A percentile compares a stretch with the other conserved stretches of the same genome.
These are phyloP conservation scores for Pseudogymnoascus sp. DNA, from an alignment of 2,329 filamentous ascomycete genomes.

Conservation along the genomic window DNA sequence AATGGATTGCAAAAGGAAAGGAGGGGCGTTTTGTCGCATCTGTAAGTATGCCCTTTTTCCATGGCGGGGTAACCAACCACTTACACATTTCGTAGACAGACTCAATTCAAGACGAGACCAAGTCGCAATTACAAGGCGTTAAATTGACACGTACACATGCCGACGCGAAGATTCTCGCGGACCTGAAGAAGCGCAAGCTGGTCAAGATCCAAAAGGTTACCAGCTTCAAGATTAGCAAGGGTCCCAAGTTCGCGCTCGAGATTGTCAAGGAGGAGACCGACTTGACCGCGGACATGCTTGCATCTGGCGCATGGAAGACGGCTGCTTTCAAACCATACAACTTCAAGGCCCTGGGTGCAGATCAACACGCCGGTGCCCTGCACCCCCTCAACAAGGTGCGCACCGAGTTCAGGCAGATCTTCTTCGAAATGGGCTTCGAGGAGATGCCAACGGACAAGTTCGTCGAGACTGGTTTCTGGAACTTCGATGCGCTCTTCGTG, in stretches of 20 bases:
- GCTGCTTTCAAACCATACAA: constrained; percentile 81
- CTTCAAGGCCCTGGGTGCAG: constrained; percentile 58
- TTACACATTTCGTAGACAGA: constrained; percentile 42
- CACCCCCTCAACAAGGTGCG: constrained; percentile 87
- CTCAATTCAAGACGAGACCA: constrained; percentile 71
- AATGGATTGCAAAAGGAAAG: constrained; percentile 59
- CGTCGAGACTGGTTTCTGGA: constrained; percentile 98
- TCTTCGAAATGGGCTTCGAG: constrained; percentile 98
- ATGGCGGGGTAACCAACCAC: background rate
- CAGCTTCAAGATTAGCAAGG: constrained; percentile 76
- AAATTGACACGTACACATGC: constrained; percentile 59
- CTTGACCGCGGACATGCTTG: constrained; percentile 86
- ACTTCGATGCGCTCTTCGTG: constrained; percentile 94
- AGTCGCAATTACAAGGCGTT: constrained; percentile 66
- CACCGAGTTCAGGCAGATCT: constrained; percentile 92
- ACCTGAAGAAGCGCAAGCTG: constrained; percentile 89
- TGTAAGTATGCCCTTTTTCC: constrained; percentile 31
- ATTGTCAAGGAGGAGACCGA: constrained; percentile 92
- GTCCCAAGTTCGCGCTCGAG: constrained; percentile 78
- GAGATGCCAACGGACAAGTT: constrained; percentile 95
- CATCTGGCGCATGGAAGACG: constrained; percentile 82
- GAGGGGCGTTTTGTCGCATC: constrained; percentile 47
- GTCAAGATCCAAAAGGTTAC: constrained; percentile 77
- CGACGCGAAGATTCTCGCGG: constrained; percentile 68
- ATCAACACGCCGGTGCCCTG: constrained; percentile 53